A percentile compares a stretch with the other conserved stretches of the same genome.
Evolutionary conservation across 257 asterid genomes (phyloP).

Genomic region (Orobanche coerulescens): DNA sequence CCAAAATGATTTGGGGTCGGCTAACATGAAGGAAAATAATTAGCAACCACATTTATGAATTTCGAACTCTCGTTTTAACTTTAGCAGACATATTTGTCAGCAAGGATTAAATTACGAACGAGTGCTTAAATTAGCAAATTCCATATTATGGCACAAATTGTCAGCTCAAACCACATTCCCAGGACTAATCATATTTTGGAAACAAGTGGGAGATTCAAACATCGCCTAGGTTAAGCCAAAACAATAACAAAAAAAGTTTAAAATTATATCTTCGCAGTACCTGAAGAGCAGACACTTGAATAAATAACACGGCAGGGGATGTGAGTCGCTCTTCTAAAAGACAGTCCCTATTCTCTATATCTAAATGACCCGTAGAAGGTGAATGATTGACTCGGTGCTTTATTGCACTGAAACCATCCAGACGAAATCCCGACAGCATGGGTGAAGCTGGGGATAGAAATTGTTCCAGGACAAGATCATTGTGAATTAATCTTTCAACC

Average conservation of each 20-base stretch:
- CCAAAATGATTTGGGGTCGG: too few relatives aligned
- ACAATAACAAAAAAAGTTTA: slow-evolving; percentile 2
- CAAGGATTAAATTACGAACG: neutral
- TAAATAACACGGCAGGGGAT: slow-evolving; percentile 68
- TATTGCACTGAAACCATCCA: slow-evolving; percentile 84
- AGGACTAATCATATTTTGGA: neutral
- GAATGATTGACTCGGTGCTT: slow-evolving; percentile 78
- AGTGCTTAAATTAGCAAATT: neutral
- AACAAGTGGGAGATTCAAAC: neutral
- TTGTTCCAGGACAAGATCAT: slow-evolving; percentile 87
- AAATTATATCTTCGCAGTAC: slow-evolving; percentile 37
- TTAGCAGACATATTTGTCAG: too few relatives aligned
- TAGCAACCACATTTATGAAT: too few relatives aligned
- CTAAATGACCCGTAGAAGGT: slow-evolving; percentile 45
- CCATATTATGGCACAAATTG: too few relatives aligned
- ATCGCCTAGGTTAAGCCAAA: neutral
- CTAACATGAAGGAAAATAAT: too few relatives aligned
- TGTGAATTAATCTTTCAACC: slow-evolving; percentile 64
- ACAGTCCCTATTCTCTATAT: slow-evolving; percentile 29
- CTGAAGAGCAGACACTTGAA: slow-evolving; percentile 92
- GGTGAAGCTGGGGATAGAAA: slow-evolving; percentile 75
- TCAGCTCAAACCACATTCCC: neutral
- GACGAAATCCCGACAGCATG: slow-evolving; percentile 85
- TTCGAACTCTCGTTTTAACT: too few relatives aligned
- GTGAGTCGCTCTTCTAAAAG: slow-evolving; percentile 74